Evolutionary conservation across 345 rosid species (phyloP).

Genomic region (Erodium maritimum): DNA sequence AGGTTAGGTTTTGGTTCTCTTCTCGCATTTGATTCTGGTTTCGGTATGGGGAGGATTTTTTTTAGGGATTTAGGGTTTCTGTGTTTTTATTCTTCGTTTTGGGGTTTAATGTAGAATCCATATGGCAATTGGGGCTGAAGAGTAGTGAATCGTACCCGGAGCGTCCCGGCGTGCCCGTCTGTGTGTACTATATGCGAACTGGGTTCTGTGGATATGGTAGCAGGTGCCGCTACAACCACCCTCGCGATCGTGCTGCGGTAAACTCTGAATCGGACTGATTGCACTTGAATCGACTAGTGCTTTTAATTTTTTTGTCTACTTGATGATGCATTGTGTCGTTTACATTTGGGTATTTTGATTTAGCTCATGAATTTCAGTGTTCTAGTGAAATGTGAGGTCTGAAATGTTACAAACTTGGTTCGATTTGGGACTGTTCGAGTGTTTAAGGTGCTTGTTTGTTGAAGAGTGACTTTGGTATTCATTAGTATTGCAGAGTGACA

Average conservation of each 20-base stretch:
- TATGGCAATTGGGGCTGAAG: constrained; percentile 59
- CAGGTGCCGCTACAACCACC: constrained; percentile 96
- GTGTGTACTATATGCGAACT: constrained; percentile 87
- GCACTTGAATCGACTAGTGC: not conserved
- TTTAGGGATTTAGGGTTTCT: constrained; percentile 21
- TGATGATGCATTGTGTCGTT: not conserved
- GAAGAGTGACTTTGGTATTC: not conserved
- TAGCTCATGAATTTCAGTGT: not conserved
- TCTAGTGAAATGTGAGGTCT: not conserved
- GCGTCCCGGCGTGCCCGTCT: constrained; percentile 67
- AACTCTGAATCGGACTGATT: constrained; percentile 1
- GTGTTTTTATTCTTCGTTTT: constrained; percentile 5
- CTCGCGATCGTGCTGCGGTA: constrained; percentile 83
- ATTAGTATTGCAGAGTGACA: not conserved
- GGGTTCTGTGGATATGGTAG: constrained; percentile 71
- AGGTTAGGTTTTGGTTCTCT: constrained; percentile 28
- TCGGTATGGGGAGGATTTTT: not conserved
- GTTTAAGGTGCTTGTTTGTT: not conserved
- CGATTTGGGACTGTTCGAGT: not conserved
- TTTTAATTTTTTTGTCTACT: too few species aligned
- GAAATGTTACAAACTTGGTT: not conserved
- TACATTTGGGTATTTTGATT: not conserved
- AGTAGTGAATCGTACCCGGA: constrained; percentile 59
- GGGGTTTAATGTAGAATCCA: constrained; percentile 46
- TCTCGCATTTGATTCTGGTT: constrained; percentile 1